These are phyloP conservation scores for Hypomontagnella monticulosa DNA, from an alignment of 495 filamentous ascomycete genomes.

Conservation along the genomic window DNA sequence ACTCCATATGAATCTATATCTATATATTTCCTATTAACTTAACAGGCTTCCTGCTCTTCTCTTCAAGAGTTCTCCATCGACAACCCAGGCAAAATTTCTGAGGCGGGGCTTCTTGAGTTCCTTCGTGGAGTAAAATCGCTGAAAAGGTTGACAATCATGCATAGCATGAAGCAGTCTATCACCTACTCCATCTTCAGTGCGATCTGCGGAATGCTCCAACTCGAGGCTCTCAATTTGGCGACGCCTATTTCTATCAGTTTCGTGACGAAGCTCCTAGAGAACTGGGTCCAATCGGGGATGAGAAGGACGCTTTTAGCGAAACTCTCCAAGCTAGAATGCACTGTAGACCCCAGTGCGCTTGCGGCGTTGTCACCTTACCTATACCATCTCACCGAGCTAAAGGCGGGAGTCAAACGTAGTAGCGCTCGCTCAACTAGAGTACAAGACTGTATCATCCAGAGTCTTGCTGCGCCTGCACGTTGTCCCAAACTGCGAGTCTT, in stretches of 20 bases:
- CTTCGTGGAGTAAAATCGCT: conserved; percentile 1
- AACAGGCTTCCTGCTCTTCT: background rate
- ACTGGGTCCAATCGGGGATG: background rate
- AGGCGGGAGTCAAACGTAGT: background rate
- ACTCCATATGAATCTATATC: background rate
- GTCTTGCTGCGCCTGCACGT: background rate
- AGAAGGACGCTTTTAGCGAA: background rate
- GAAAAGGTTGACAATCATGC: conserved; percentile 1
- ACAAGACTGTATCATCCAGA: background rate
- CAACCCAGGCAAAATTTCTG: conserved; percentile 8
- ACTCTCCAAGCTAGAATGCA: background rate
- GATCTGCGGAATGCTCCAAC: conserved; percentile 1
- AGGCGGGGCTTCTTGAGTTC: conserved; percentile 6
- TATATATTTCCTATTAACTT: background rate
- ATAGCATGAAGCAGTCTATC: background rate
- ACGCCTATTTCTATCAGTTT: background rate
- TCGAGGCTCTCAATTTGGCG: conserved; percentile 3
- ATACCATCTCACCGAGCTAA: background rate
- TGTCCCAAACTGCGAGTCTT: background rate
- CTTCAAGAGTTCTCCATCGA: conserved; percentile 17
- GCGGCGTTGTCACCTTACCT: conserved; percentile 7
- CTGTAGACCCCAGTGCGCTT: background rate
- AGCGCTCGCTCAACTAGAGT: background rate
- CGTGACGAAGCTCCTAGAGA: background rate
- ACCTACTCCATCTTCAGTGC: conserved; percentile 2